These are phyloP conservation scores for Verticillium zaregamsianum DNA, from an alignment of 2,329 filamentous ascomycete species.

Conservation along the genomic window DNA sequence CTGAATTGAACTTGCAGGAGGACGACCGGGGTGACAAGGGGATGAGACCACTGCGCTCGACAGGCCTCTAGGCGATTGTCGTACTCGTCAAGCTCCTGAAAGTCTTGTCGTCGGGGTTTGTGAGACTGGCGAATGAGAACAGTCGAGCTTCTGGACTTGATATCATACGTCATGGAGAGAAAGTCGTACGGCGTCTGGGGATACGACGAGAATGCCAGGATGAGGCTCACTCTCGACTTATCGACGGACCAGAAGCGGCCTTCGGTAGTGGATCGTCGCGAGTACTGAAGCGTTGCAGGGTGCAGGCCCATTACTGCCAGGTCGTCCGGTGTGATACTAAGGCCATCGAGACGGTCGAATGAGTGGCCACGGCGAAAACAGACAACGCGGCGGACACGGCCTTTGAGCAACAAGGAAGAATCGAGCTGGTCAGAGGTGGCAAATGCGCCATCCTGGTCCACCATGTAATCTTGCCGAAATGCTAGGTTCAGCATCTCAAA, in stretches of 20 bases:
- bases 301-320: slow-evolving; percentile 30
- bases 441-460: slow-evolving; percentile 23
- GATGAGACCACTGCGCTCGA: slow-evolving; percentile 39
- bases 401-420: slow-evolving; percentile 20
- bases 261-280: slow-evolving; percentile 32
- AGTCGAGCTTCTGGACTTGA: slow-evolving; percentile 32
- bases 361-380: slow-evolving; percentile 29
- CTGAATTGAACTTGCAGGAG: slow-evolving; percentile 42
- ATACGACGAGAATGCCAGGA: slow-evolving; percentile 39
- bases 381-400: slow-evolving; percentile 30
- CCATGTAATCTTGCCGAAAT: slow-evolving; percentile 22
- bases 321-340: slow-evolving; percentile 30
- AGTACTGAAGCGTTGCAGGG: slow-evolving; percentile 34
- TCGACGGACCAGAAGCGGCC: slow-evolving; percentile 35
- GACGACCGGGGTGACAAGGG: slow-evolving; percentile 39
- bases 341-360: slow-evolving; percentile 27
- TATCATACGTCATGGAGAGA: slow-evolving; percentile 39
- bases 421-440: slow-evolving; percentile 2
- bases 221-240: slow-evolving; percentile 31
- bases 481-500: slow-evolving; percentile 26
- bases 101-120: slow-evolving; percentile 33
- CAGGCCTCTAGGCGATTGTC: slow-evolving; percentile 40
- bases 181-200: slow-evolving; percentile 42
- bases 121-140: slow-evolving; percentile 39
- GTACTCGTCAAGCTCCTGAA: slow-evolving; percentile 41